Conservation (phyloP, 164 flowering plant species). For the Buxus sempervirens region DNA sequence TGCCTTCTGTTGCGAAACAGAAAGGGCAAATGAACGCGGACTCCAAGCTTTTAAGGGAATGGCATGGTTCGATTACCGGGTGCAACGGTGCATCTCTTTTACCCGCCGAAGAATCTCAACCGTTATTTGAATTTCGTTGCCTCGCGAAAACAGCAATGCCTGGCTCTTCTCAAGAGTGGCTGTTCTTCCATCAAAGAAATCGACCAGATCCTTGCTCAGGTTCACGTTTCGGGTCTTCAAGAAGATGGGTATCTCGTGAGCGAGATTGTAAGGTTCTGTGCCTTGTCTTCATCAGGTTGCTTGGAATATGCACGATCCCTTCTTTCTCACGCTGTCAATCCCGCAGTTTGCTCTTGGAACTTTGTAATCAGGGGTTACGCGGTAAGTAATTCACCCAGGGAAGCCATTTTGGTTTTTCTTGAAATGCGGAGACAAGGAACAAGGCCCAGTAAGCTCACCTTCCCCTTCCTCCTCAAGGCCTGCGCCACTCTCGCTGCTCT, state of each 20-base stretch:
- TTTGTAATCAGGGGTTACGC: conserved; percentile 47
- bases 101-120: conserved; percentile 26
- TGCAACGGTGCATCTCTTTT: conserved; percentile 13
- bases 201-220: conserved; percentile 41
- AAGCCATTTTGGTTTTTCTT: conserved; percentile 30
- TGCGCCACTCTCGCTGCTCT: conserved; percentile 38
- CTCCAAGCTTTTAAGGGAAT: too few relatives aligned
- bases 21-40: too few relatives aligned
- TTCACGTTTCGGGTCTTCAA: conserved; percentile 36
- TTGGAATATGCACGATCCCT: conserved; percentile 30
- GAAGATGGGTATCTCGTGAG: conserved; percentile 20
- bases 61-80: conserved; percentile 29
- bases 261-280: conserved; percentile 31
- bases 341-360: conserved; percentile 42
- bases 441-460: conserved; percentile 41
- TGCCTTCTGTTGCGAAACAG: too few relatives aligned
- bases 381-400: conserved; percentile 24
- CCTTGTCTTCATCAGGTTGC: conserved; percentile 26
- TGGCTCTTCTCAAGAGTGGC: conserved; percentile 25
- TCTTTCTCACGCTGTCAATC: conserved; percentile 15
- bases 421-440: conserved; percentile 36
- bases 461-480: conserved; percentile 54
- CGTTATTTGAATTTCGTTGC: conserved; percentile 19
- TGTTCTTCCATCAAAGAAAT: conserved; percentile 38
- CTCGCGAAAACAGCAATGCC: conserved; percentile 26